These are phyloP conservation scores for Radiomyces spectabilis DNA, from an alignment of 192 early-diverging fungal species.

Conservation along the genomic window DNA sequence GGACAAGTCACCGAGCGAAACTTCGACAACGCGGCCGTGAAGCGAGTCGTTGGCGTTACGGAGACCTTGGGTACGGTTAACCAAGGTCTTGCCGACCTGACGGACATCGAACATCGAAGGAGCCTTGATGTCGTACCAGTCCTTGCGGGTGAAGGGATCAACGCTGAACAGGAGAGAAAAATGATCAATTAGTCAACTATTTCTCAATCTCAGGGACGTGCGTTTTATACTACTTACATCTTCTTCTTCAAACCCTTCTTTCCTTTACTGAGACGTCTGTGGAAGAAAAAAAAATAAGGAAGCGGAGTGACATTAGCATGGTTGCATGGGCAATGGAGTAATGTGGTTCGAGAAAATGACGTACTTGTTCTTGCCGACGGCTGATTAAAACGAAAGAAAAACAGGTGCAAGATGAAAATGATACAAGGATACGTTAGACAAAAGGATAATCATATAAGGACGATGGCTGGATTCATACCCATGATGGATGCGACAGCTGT, in stretches of 20 bases:
- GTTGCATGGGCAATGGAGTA: no score
- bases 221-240: constrained; percentile 44
- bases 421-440: no score
- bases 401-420: background rate
- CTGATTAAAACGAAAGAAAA: background rate
- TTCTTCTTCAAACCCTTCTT: constrained; percentile 81
- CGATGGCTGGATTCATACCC: constrained; percentile 4
- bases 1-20: constrained; percentile 94
- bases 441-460: no score
- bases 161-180: constrained; percentile 47
- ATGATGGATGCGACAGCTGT: constrained; percentile 5
- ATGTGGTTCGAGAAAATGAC: no score
- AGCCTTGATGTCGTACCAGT: constrained; percentile 99
- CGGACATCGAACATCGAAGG: constrained; percentile 93
- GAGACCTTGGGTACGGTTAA: constrained; percentile 99
- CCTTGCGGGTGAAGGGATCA: constrained; percentile 99
- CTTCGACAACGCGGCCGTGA: constrained; percentile 94
- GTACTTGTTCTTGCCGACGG: constrained; percentile 8
- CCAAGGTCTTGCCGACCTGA: constrained; percentile 97
- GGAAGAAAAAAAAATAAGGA: no score
- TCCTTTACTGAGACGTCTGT: constrained; percentile 44
- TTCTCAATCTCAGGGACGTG: background rate
- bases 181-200: background rate
- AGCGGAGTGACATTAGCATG: no score
- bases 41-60: constrained; percentile 95